phyloP scores from a whole-genome alignment of 2,329 filamentous ascomycete species.

The Ilyonectria mors-panacis region DNA sequence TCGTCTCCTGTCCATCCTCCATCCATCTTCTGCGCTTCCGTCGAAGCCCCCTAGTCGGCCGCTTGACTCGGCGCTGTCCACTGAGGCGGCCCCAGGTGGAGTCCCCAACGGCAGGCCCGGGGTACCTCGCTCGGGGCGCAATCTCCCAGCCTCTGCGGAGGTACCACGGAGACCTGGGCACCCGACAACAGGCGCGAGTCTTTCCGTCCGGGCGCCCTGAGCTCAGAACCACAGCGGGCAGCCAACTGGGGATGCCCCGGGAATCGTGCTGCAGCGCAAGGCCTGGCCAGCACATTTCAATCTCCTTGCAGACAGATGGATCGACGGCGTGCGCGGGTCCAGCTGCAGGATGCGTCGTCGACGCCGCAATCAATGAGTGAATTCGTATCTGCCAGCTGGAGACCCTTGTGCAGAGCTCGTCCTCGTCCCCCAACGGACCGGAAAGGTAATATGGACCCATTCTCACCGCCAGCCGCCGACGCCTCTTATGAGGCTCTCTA shows the following conservation, averaged over 20 bases:
- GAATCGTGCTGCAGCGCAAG: conserved; percentile 14
- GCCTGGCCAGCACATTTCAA: conserved; percentile 19
- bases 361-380: background rate
- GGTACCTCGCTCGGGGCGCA: conserved; percentile 42
- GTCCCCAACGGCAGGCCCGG: conserved; percentile 40
- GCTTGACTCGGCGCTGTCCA: conserved; percentile 46
- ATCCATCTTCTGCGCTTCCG: conserved; percentile 19
- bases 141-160: conserved; percentile 45
- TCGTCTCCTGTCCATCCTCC: conserved; percentile 9
- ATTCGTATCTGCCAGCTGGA: background rate
- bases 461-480: conserved; percentile 7
- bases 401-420: conserved; percentile 1
- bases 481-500: background rate
- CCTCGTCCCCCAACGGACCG: background rate
- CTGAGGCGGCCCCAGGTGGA: conserved; percentile 41
- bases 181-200: conserved; percentile 9
- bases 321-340: conserved; percentile 16
- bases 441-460: background rate
- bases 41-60: conserved; percentile 11
- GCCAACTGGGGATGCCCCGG: conserved; percentile 6
- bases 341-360: conserved; percentile 24
- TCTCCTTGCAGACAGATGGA: conserved; percentile 25
- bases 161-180: conserved; percentile 34
- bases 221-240: background rate
- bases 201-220: background rate